Evolutionary conservation across 805 yeast species (phyloP), one percentile per base, ranked within the genome.

Genomic region (Myxozyma monticola): DNA sequence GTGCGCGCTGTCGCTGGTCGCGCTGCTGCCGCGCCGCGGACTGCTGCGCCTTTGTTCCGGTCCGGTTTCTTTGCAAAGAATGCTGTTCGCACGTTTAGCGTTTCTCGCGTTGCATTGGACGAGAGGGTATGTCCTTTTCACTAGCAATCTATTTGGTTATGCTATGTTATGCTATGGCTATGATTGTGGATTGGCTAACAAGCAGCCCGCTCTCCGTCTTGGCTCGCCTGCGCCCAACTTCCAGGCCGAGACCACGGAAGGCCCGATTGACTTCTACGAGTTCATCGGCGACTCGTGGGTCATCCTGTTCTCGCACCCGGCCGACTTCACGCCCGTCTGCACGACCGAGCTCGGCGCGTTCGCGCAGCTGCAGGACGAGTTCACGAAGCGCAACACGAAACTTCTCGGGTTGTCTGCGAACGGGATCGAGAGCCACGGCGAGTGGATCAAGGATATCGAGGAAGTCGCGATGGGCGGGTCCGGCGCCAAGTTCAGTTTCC

Each of bases 281-380:
- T 89, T 75, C 77, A 75, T 88, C 61, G 95, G 91, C 40, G 80
- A 85, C 72, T 77, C 82, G 28, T 89, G 97, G 97, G 84, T 83
- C 48, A 83, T 89, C 44, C 76, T 89, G 61, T 89, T 89, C 75
- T 88, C 96, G 12, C 97, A 89, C 71, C 97, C 97, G 59, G 96
- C 88, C 59, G 97, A 90, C 70, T 90, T 87, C 79, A 89, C 97
- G 18, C 97, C 97, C 41, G 96, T 89, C 51, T 89, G 97, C 74
- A 90, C 96, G 65, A 89, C 96, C 51, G 97, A 89, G 77, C 78
- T 89, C 67, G 96, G 96, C 62, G 96, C 96, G 10, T 90, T 89
- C 66, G 93, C 96, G 61, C 79, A 84, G 67, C 82, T 90, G 71
- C 88, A 88, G 75, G 88, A 93, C 48, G 96, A 89, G 72, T 89